A percentile compares a stretch with the other conserved stretches of the same genome.
phyloP scores from a whole-genome alignment of 2,329 filamentous ascomycete genomes.

The Cladophialophora psammophila region DNA sequence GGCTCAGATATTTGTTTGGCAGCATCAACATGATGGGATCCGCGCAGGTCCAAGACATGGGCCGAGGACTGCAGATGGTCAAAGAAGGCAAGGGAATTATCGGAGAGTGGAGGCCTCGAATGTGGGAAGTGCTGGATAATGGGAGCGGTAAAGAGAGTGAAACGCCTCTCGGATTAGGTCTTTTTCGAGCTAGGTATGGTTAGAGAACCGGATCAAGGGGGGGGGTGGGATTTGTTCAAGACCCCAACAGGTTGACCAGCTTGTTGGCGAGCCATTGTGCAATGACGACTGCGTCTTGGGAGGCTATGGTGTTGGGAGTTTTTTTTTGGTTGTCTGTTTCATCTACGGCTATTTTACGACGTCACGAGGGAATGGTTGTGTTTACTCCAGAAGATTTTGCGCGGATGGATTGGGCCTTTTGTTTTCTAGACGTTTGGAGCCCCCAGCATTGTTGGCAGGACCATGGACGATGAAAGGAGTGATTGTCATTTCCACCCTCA shows the following conservation, averaged over 20 bases:
- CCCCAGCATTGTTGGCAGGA: conserved; percentile 1
- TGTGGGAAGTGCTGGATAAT: conserved; percentile 41
- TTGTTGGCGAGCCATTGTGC: not conserved
- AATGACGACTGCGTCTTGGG: conserved; percentile 3
- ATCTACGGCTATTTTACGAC: conserved; percentile 14
- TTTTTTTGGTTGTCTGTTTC: conserved; percentile 1
- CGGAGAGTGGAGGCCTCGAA: conserved; percentile 39
- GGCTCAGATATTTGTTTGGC: conserved; percentile 37
- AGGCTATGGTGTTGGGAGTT: not conserved
- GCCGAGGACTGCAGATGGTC: conserved; percentile 36
- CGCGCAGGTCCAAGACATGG: conserved; percentile 31
- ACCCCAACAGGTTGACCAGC: not conserved
- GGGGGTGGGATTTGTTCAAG: not conserved
- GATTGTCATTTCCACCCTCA: not conserved
- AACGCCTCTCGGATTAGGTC: conserved; percentile 38
- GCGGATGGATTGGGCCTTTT: not conserved
- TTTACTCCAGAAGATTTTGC: not conserved
- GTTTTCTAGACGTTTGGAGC: not conserved
- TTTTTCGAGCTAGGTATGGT: conserved; percentile 38
- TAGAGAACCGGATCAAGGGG: conserved; percentile 4
- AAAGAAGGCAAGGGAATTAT: conserved; percentile 38
- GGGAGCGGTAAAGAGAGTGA: conserved; percentile 39
- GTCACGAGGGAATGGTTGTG: conserved; percentile 10
- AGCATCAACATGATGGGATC: conserved; percentile 37
- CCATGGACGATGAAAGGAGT: not conserved